Conservation (phyloP, 768 basidiomycete species). For the Coprinopsis sp. region DNA sequence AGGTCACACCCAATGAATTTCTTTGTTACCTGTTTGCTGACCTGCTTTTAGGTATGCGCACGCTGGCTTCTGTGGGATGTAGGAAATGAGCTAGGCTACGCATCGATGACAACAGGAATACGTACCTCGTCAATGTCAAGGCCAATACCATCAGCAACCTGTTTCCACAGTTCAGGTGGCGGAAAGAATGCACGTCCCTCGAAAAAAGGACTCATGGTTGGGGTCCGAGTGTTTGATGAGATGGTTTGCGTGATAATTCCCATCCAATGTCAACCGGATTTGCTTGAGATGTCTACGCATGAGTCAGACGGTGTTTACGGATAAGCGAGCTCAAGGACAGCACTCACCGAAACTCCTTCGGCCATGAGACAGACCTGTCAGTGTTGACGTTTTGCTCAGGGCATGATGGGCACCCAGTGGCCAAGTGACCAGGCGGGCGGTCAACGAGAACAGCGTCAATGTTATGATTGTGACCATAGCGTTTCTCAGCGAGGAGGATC, state of each 20-base stretch:
- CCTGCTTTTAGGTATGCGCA: conserved; percentile 21
- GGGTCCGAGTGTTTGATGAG: conserved; percentile 20
- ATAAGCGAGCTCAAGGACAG: neutral
- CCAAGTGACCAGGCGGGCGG: conserved; percentile 13
- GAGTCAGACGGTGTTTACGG: neutral
- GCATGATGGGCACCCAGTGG: conserved; percentile 15
- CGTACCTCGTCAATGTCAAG: neutral
- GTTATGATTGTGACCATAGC: conserved; percentile 18
- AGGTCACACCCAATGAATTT: conserved; percentile 26
- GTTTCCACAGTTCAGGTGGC: conserved; percentile 1
- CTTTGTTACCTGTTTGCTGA: conserved; percentile 21
- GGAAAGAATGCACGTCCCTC: conserved; percentile 18
- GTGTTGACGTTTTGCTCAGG: conserved; percentile 9
- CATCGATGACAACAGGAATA: neutral
- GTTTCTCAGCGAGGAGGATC: conserved; percentile 12
- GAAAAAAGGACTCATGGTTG: conserved; percentile 18
- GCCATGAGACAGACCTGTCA: neutral
- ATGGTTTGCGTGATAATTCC: conserved; percentile 20
- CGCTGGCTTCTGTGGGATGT: conserved; percentile 16
- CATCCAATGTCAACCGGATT: conserved; percentile 18
- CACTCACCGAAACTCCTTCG: conserved; percentile 5
- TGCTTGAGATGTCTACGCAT: conserved; percentile 22
- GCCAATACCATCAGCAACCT: neutral
- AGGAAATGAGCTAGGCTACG: neutral
- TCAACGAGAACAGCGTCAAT: conserved; percentile 16